Conservation (phyloP, 768 basidiomycete species). For the Leccinum ochraceum region DNA sequence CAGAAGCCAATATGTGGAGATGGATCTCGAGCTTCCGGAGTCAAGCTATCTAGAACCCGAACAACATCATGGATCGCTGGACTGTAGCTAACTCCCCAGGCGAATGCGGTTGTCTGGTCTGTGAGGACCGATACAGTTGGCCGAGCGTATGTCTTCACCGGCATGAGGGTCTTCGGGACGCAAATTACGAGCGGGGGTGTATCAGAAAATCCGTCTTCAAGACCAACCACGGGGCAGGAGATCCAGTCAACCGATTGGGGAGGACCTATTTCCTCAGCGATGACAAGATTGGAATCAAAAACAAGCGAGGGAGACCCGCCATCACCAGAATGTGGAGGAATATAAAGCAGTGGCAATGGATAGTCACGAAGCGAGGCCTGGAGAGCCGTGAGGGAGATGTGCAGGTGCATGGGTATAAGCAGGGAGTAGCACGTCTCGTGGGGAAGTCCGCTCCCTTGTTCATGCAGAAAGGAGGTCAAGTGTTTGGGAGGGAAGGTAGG, state of each 20-base stretch:
- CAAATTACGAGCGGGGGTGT: conserved; percentile 54
- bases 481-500: conserved; percentile 60
- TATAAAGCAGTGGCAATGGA: conserved; percentile 79
- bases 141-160: conserved; percentile 88
- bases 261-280: conserved; percentile 84
- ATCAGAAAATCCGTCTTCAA: conserved; percentile 50
- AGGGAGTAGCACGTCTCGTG: conserved; percentile 71
- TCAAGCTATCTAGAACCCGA: conserved; percentile 78
- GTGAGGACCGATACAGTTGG: conserved; percentile 71
- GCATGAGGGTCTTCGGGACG: conserved; percentile 92
- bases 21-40: conserved; percentile 74
- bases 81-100: conserved; percentile 88
- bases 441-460: conserved; percentile 70
- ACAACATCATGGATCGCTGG: conserved; percentile 87
- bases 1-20: conserved; percentile 89
- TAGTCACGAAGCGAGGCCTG: conserved; percentile 79
- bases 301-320: conserved; percentile 49
- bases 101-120: conserved; percentile 65
- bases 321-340: conserved; percentile 48
- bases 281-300: conserved; percentile 76
- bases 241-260: conserved; percentile 71
- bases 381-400: conserved; percentile 62
- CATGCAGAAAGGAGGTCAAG: conserved; percentile 63
- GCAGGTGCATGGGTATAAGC: conserved; percentile 79
- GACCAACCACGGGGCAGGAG: conserved; percentile 61